These are phyloP conservation scores for Mucor circinelloides DNA, from an alignment of 371 early-diverging fungal species.

Conservation along the genomic window DNA sequence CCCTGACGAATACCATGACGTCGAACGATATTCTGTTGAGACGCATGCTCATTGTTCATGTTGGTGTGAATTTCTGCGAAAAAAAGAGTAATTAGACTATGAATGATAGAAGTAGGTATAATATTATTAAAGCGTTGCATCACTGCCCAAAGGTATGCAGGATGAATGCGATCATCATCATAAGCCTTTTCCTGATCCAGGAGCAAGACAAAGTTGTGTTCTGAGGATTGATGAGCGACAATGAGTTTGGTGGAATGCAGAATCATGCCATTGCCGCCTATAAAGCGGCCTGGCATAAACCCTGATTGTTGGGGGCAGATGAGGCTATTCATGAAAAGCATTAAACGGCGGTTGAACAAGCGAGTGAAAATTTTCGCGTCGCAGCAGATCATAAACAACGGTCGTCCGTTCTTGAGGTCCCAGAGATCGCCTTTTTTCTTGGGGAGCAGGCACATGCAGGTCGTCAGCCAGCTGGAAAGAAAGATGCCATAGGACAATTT, in stretches of 20 bases:
- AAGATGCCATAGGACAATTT: too few relatives aligned
- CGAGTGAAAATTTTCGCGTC: too few relatives aligned
- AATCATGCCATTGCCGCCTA: conserved; percentile 10
- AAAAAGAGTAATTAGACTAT: conserved; percentile 10
- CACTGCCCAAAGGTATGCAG: conserved; percentile 7
- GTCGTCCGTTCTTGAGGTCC: too few relatives aligned
- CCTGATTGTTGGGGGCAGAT: conserved; percentile 6
- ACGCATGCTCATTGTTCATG: conserved; percentile 17
- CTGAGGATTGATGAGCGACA: background rate
- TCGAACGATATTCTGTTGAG: background rate
- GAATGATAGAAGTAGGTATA: conserved; percentile 7
- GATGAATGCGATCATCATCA: conserved; percentile 27
- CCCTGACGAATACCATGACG: conserved; percentile 19
- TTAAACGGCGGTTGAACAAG: too few relatives aligned
- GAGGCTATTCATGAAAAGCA: background rate
- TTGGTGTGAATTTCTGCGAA: conserved; percentile 5
- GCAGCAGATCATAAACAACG: too few relatives aligned
- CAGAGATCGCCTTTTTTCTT: too few relatives aligned
- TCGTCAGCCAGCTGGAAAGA: too few relatives aligned
- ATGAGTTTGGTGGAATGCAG: background rate
- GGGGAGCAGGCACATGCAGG: too few relatives aligned
- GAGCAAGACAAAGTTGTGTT: background rate
- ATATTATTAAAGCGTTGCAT: conserved; percentile 6
- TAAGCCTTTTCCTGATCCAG: too few relatives aligned
- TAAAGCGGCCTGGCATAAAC: conserved; percentile 8